Evolutionary conservation across 2,329 filamentous ascomycete species (phyloP).

Genomic region (Paraconiothyrium brasiliense): DNA sequence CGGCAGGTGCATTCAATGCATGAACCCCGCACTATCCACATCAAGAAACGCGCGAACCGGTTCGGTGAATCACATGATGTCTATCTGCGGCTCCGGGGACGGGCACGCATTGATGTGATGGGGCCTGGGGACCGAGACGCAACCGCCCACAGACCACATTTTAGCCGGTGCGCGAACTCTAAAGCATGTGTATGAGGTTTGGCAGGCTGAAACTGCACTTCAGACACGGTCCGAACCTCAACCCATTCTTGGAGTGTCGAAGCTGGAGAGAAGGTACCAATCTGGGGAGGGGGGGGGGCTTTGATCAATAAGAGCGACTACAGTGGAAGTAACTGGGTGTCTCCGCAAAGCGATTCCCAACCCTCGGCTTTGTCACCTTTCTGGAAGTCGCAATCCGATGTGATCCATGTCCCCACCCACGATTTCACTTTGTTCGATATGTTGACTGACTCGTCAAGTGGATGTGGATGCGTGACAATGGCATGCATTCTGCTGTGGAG

Average conservation of each 20-base stretch:
- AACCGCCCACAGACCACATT: conserved; percentile 21
- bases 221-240: conserved; percentile 16
- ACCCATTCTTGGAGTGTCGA: not conserved
- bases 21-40: not conserved
- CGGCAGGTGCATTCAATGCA: not conserved
- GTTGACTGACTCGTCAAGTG: not conserved
- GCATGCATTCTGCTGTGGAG: not conserved
- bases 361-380: not conserved
- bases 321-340: too few species aligned
- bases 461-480: not conserved
- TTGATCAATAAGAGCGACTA: too few species aligned
- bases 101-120: conserved; percentile 9
- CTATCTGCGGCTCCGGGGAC: not conserved
- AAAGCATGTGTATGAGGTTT: conserved; percentile 21
- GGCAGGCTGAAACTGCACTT: conserved; percentile 24
- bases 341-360: too few species aligned
- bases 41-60: not conserved
- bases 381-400: not conserved
- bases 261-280: too few species aligned
- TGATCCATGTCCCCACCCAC: not conserved
- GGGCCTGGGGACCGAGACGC: conserved; percentile 18
- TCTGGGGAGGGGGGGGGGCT: too few species aligned
- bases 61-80: not conserved
- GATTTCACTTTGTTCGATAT: not conserved
- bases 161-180: conserved; percentile 24